These are phyloP conservation scores for Solanum medicagineum DNA, from an alignment of 257 asterid species.

Conservation along the genomic window DNA sequence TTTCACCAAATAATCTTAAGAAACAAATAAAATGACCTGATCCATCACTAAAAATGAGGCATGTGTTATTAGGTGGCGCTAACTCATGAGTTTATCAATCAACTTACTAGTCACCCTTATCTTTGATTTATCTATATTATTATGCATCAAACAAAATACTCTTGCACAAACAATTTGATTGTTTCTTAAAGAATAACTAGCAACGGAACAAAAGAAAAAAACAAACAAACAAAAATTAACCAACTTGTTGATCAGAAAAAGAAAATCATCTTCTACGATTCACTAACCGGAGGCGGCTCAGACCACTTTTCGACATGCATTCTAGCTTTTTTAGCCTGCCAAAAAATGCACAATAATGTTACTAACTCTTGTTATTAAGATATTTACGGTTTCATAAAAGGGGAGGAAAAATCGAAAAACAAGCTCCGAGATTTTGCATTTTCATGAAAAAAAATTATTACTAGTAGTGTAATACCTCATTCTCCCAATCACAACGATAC, in stretches of 20 bases:
- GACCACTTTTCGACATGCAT: constrained; percentile 2
- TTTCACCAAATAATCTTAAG: too few species aligned
- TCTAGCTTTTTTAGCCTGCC: background rate
- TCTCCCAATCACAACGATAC: constrained; percentile 31
- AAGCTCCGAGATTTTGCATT: background rate
- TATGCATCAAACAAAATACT: too few species aligned
- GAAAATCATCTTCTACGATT: background rate
- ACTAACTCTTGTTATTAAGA: background rate
- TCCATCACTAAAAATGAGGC: too few species aligned
- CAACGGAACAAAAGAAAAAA: background rate
- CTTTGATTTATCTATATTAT: too few species aligned
- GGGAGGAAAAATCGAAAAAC: background rate
- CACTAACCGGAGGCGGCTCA: background rate
- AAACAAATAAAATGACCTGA: too few species aligned
- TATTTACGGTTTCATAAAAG: background rate
- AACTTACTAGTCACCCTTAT: too few species aligned
- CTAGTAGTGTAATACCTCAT: constrained; percentile 19
- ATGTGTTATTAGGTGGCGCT: too few species aligned
- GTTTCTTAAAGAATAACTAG: background rate
- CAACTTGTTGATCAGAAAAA: background rate
- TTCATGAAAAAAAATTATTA: background rate
- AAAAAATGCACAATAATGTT: background rate
- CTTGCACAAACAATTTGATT: background rate
- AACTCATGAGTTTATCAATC: too few species aligned
- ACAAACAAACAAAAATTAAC: too few species aligned